Conservation (phyloP, 2,329 filamentous ascomycete genomes). For the Didymella lethalis region DNA sequence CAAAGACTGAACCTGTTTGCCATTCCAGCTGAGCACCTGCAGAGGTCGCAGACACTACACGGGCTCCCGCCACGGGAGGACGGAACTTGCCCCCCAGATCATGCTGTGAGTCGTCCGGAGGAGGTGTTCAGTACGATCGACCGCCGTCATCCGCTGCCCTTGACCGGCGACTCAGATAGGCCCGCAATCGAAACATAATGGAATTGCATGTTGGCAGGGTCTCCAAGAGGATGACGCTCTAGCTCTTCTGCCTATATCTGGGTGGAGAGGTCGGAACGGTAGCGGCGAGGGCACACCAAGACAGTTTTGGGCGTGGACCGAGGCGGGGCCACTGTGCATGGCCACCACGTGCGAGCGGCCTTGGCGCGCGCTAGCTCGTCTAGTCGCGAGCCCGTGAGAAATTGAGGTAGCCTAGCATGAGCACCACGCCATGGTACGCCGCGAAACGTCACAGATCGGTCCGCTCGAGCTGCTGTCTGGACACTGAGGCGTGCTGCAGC, state of each 20-base stretch:
- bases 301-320: constrained; percentile 13
- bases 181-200: constrained; percentile 13
- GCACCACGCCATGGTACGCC: constrained; percentile 17
- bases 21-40: constrained; percentile 3
- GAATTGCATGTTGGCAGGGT: constrained; percentile 8
- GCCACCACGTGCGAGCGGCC: constrained; percentile 33
- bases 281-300: constrained; percentile 12
- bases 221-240: constrained; percentile 7
- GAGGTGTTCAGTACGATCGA: constrained; percentile 22
- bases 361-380: constrained; percentile 17
- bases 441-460: constrained; percentile 19
- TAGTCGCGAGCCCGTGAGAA: constrained; percentile 5
- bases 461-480: constrained; percentile 5
- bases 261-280: constrained; percentile 16
- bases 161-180: constrained; percentile 8
- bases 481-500: not conserved
- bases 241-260: constrained; percentile 8
- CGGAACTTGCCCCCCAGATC: constrained; percentile 11
- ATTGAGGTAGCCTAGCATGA: constrained; percentile 11
- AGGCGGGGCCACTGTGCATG: constrained; percentile 26
- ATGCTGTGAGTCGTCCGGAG: constrained; percentile 12
- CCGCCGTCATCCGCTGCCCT: constrained; percentile 14
- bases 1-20: constrained; percentile 2
- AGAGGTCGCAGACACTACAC: constrained; percentile 15
- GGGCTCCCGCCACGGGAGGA: constrained; percentile 24